These are phyloP conservation scores for Botrytis fabae DNA, from an alignment of 2,329 filamentous ascomycete species.

Conservation along the genomic window DNA sequence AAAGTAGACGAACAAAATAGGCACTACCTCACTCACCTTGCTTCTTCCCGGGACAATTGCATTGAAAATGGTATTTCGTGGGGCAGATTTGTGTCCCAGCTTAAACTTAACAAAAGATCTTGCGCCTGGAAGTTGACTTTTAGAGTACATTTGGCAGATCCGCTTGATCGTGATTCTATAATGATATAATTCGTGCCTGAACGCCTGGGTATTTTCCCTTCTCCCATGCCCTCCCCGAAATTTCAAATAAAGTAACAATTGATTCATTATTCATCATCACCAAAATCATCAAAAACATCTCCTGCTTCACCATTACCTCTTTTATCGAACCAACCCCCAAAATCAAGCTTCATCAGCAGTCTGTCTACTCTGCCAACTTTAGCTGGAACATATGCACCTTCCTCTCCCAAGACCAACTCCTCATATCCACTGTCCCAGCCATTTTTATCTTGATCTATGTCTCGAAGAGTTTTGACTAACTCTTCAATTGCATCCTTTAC, in stretches of 20 bases:
- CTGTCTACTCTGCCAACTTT: constrained; percentile 79
- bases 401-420: constrained; percentile 43
- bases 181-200: not conserved
- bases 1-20: not conserved
- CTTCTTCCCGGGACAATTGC: not conserved
- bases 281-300: constrained; percentile 31
- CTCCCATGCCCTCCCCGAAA: not conserved
- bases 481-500: constrained; percentile 69
- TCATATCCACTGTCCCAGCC: constrained; percentile 42
- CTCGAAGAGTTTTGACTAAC: constrained; percentile 55
- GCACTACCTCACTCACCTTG: not conserved
- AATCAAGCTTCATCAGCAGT: constrained; percentile 86
- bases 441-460: constrained; percentile 50
- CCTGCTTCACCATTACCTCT: constrained; percentile 28
- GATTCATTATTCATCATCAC: constrained; percentile 26
- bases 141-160: not conserved
- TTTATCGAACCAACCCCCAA: constrained; percentile 42
- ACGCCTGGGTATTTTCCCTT: constrained; percentile 13
- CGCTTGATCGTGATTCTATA: not conserved
- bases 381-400: constrained; percentile 64
- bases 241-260: not conserved
- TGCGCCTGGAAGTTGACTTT: not conserved
- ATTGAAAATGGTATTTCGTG: not conserved
- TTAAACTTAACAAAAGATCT: not conserved
- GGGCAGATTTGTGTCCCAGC: not conserved